A percentile compares a stretch with the other conserved stretches of the same genome.
These are phyloP conservation scores for Euphorbia pulcherrima DNA, from an alignment of 345 rosid species.

Conservation along the genomic window DNA sequence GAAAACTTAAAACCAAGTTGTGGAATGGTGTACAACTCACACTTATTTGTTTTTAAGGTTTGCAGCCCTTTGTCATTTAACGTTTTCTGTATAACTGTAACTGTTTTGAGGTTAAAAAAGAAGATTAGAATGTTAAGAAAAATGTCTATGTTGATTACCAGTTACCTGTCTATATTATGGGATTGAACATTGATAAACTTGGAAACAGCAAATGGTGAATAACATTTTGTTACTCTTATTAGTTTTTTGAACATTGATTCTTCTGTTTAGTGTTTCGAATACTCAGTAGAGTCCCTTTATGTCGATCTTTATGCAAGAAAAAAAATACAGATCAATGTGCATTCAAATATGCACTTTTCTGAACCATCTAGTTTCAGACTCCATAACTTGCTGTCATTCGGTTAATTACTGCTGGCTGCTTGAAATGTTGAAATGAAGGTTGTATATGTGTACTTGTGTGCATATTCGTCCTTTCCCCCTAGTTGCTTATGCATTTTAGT, in stretches of 20 bases:
- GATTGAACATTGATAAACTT: not conserved
- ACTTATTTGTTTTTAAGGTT: not conserved
- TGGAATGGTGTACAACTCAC: not conserved
- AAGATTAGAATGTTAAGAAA: not conserved
- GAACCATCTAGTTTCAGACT: not conserved
- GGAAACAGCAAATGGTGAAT: not conserved
- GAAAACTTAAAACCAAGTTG: not conserved
- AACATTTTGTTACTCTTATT: not conserved
- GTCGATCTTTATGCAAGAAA: not conserved
- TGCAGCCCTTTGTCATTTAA: not conserved
- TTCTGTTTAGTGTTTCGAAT: not conserved
- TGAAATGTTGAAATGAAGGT: not conserved
- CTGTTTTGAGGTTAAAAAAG: not conserved
- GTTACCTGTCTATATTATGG: not conserved
- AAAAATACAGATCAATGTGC: not conserved
- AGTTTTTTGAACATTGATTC: not conserved
- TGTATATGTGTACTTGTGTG: not conserved
- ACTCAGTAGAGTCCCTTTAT: not conserved
- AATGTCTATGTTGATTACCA: not conserved
- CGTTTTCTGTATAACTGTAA: not conserved
- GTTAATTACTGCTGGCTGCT: not conserved
- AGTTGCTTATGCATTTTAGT: not conserved
- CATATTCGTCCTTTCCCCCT: too few relatives aligned
- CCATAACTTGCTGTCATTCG: not conserved
- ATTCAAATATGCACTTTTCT: not conserved